phyloP scores from a whole-genome alignment of 2,329 filamentous ascomycete genomes.

The Stagonosporopsis chrysanthemi region DNA sequence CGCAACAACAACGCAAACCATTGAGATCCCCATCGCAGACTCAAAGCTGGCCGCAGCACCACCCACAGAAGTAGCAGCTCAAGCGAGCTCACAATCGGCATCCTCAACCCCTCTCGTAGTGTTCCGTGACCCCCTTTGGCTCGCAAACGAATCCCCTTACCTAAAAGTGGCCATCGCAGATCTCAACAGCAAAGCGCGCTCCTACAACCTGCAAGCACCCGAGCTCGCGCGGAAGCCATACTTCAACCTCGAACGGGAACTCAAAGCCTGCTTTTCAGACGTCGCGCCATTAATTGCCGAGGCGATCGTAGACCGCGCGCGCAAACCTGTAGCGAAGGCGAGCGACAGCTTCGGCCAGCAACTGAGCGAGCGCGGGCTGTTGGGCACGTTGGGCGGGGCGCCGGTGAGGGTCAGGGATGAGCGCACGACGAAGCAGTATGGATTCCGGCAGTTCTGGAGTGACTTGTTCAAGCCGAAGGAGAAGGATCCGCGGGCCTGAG shows the following conservation, averaged over 20 bases:
- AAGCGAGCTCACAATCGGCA: not conserved
- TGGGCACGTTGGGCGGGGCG: slow-evolving; percentile 66
- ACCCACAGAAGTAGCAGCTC: not conserved
- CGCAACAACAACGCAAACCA: slow-evolving; percentile 23
- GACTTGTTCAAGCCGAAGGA: slow-evolving; percentile 69
- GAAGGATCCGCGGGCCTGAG: slow-evolving; percentile 13
- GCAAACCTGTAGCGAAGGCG: slow-evolving; percentile 52
- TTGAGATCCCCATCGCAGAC: slow-evolving; percentile 22
- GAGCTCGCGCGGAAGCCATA: slow-evolving; percentile 93
- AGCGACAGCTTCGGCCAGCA: slow-evolving; percentile 43
- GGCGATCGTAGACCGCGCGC: slow-evolving; percentile 75
- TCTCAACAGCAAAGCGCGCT: slow-evolving; percentile 80
- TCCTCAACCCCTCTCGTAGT: slow-evolving; percentile 55
- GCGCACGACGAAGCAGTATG: slow-evolving; percentile 74
- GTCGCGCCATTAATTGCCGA: slow-evolving; percentile 78
- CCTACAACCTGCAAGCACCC: slow-evolving; percentile 95
- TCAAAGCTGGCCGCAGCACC: not conserved
- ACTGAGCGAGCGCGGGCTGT: slow-evolving; percentile 59
- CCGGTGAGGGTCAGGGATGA: slow-evolving; percentile 76
- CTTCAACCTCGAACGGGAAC: slow-evolving; percentile 81
- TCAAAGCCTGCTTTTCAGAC: slow-evolving; percentile 82
- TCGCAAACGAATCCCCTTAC: slow-evolving; percentile 75
- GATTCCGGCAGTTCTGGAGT: slow-evolving; percentile 87
- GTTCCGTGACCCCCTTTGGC: slow-evolving; percentile 82
- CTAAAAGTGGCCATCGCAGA: slow-evolving; percentile 77